Evolutionary conservation across 768 basidiomycete species (phyloP), one percentile per base, ranked within the genome.

Genomic region (Tulasnella sp.): DNA sequence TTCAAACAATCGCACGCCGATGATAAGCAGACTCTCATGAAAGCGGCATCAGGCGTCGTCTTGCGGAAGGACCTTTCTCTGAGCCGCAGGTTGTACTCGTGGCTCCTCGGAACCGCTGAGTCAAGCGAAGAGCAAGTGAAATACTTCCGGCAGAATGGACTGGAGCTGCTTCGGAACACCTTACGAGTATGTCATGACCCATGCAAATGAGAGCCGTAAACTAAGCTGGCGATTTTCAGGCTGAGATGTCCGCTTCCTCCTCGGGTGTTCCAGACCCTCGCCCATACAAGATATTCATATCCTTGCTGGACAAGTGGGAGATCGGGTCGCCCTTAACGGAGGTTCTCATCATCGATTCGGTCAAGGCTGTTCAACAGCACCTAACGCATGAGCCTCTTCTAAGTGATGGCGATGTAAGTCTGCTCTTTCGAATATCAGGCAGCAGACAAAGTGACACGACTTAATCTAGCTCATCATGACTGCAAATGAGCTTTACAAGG

Each of bases 241-340:
- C 88, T 69, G 94, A 96, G 80, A 95, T 96, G 93, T 86, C 89
- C 79, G 84, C 87, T 15, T 91, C 91, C 2, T 90, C 90, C 2
- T 87, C 88, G 73, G 90, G 91, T 78, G 95, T 94, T 80, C 86
- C 92, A 0, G 91, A 91, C 79, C 92, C 93, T 4, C 86, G 94
- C 35, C 95, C 98, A 0, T 99, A 96, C 88, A 97, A 96, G 84
- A 93, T 99, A 44, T 96, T 98, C 83, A 91, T 99, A 32, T 96
- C 95, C 1, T 84, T 99, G 23, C 86, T 98, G 80, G 98, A 99
- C 84, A 98, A 98, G 83, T 98, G 95, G 93, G 98, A 99, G 83
- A 92, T 99, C 69, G 97, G 97, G 5, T 89, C 88, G 10, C 87
- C 88, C 0, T 84, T 99, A 37, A 95, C 95, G 0, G 92, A 95